phyloP scores from a whole-genome alignment of 352 stramenopile genomes.

The Albugo laibachii region DNA sequence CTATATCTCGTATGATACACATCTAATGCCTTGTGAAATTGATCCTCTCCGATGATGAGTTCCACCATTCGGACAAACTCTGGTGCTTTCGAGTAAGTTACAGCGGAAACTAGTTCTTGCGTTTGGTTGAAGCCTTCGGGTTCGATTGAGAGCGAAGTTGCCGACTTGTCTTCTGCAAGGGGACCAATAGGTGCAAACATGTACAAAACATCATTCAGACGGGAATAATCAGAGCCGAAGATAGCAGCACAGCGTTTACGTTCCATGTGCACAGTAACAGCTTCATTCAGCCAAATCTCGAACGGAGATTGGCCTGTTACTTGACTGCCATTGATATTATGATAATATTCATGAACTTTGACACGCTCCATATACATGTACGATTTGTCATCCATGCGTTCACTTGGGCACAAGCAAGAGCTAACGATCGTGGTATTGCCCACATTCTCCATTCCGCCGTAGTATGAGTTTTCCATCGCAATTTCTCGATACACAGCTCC shows the following conservation, averaged over 20 bases:
- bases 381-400: conserved; percentile 48
- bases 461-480: conserved; percentile 71
- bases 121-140: conserved; percentile 61
- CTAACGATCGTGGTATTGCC: conserved; percentile 67
- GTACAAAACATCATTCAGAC: conserved; percentile 45
- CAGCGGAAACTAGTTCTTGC: conserved; percentile 52
- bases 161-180: conserved; percentile 41
- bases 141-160: conserved; percentile 46
- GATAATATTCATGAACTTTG: conserved; percentile 71
- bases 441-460: conserved; percentile 66
- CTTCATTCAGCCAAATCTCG: conserved; percentile 68
- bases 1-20: conserved; percentile 62
- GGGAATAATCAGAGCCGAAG: conserved; percentile 50
- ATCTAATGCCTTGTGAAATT: conserved; percentile 60
- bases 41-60: conserved; percentile 30
- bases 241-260: conserved; percentile 38
- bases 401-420: conserved; percentile 45
- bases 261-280: conserved; percentile 65
- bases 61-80: conserved; percentile 67
- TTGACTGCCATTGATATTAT: conserved; percentile 67
- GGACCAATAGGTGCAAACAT: conserved; percentile 60
- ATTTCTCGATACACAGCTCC: conserved; percentile 62
- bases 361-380: conserved; percentile 74
- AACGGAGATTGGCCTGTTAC: conserved; percentile 65
- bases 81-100: conserved; percentile 62